These are phyloP conservation scores for Pyricularia sp. DNA, from an alignment of 2,329 filamentous ascomycete genomes.

Conservation along the genomic window DNA sequence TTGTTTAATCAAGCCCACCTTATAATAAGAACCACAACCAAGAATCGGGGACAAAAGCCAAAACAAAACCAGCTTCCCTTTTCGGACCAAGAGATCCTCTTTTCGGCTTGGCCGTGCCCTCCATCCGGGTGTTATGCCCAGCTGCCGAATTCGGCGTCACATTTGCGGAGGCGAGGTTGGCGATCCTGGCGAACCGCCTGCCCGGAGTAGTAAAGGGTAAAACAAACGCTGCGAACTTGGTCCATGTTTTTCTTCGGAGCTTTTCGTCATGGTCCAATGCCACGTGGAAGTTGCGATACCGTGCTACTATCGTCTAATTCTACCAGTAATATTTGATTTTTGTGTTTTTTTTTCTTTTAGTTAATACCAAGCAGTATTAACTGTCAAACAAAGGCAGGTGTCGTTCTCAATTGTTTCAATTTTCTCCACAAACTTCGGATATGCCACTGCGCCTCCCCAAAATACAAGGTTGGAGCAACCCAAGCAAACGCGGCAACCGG, in stretches of 20 bases:
- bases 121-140: not conserved
- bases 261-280: not conserved
- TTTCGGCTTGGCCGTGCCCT: not conserved
- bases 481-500: not conserved
- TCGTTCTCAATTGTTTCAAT: not conserved
- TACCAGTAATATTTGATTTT: not conserved
- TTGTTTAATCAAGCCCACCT: not conserved
- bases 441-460: not conserved
- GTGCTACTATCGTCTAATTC: not conserved
- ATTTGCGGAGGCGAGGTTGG: not conserved
- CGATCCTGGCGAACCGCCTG: not conserved
- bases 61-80: conserved; percentile 1
- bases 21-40: not conserved
- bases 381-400: not conserved
- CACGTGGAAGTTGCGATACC: not conserved
- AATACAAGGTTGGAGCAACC: not conserved
- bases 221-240: not conserved
- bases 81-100: not conserved
- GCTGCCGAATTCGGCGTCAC: not conserved
- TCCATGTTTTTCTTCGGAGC: not conserved
- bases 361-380: no score
- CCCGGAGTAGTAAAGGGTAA: not conserved
- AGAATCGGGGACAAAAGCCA: not conserved
- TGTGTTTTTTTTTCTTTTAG: not conserved
- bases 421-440: not conserved